Conservation (phyloP, 345 rosid genomes). For the Lepidium aucheri region DNA sequence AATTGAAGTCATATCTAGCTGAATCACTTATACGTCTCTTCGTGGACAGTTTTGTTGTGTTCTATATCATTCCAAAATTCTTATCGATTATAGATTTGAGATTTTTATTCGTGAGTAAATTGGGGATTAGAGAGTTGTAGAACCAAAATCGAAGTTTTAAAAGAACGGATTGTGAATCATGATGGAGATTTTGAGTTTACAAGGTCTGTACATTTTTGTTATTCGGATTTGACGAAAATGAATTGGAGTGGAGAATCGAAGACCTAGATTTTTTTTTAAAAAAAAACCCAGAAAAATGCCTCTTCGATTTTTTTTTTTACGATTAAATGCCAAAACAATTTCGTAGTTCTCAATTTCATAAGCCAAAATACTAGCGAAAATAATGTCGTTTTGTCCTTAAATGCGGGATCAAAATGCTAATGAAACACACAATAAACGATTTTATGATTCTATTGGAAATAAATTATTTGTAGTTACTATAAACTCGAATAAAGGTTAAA, state of each 20-base stretch:
- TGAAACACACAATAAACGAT: too few relatives aligned
- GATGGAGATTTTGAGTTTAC: conserved; percentile 83
- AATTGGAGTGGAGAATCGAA: conserved; percentile 32
- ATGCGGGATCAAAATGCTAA: too few relatives aligned
- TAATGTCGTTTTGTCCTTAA: too few relatives aligned
- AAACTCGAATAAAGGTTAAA: too few relatives aligned
- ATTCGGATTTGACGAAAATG: conserved; percentile 63
- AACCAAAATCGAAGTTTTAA: conserved; percentile 71
- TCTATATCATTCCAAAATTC: conserved; percentile 70
- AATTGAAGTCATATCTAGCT: too few relatives aligned
- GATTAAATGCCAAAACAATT: too few relatives aligned
- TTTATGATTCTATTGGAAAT: too few relatives aligned
- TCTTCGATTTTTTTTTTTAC: too few relatives aligned
- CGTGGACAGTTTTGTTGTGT: conserved; percentile 48
- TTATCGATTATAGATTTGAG: conserved; percentile 68
- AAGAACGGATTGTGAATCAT: conserved; percentile 79
- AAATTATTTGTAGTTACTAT: too few relatives aligned
- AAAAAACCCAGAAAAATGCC: conserved; percentile 41
- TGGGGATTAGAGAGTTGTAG: conserved; percentile 55
- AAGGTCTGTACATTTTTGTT: too few relatives aligned
- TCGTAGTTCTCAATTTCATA: too few relatives aligned
- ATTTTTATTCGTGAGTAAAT: conserved; percentile 47
- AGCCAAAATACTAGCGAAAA: too few relatives aligned
- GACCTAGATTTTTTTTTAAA: conserved; percentile 5
- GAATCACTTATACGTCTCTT: conserved; percentile 32